These are phyloP conservation scores for Stevia rebaudiana DNA, from an alignment of 140 eudicot genomes.

Conservation along the genomic window DNA sequence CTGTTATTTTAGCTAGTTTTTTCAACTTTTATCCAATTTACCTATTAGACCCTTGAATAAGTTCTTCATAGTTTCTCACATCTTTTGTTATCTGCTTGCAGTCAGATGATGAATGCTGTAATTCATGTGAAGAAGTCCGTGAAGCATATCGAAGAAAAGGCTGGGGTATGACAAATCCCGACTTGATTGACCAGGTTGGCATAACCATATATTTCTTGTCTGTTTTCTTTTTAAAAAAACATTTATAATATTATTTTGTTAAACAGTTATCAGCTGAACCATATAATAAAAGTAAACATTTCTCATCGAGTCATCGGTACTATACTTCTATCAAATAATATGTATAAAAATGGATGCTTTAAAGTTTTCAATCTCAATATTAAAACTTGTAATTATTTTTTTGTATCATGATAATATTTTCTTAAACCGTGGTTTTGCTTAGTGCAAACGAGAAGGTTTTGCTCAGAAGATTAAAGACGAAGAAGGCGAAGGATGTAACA, in stretches of 20 bases:
- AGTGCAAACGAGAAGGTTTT: slow-evolving; percentile 97
- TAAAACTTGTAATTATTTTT: neutral
- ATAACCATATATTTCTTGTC: slow-evolving; percentile 1
- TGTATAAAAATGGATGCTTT: neutral
- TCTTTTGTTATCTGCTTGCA: slow-evolving; percentile 33
- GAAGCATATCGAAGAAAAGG: slow-evolving; percentile 95
- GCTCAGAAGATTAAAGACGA: slow-evolving; percentile 81
- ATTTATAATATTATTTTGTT: neutral
- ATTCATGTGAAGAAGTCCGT: slow-evolving; percentile 98
- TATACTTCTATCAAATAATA: neutral
- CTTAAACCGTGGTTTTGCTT: slow-evolving; percentile 1
- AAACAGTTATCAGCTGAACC: neutral
- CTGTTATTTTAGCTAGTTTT: neutral
- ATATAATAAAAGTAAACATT: neutral
- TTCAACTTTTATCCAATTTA: neutral
- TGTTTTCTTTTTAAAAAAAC: neutral
- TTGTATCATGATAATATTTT: neutral
- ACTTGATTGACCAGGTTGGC: slow-evolving; percentile 69
- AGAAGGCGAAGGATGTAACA: slow-evolving; percentile 96
- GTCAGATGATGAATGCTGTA: slow-evolving; percentile 95
- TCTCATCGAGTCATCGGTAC: neutral
- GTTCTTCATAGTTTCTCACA: neutral
- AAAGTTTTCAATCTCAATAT: neutral
- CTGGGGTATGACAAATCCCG: slow-evolving; percentile 87
- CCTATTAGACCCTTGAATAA: neutral